These are phyloP conservation scores for Colletotrichum musicola DNA, from an alignment of 2,329 filamentous ascomycete genomes.

Conservation along the genomic window DNA sequence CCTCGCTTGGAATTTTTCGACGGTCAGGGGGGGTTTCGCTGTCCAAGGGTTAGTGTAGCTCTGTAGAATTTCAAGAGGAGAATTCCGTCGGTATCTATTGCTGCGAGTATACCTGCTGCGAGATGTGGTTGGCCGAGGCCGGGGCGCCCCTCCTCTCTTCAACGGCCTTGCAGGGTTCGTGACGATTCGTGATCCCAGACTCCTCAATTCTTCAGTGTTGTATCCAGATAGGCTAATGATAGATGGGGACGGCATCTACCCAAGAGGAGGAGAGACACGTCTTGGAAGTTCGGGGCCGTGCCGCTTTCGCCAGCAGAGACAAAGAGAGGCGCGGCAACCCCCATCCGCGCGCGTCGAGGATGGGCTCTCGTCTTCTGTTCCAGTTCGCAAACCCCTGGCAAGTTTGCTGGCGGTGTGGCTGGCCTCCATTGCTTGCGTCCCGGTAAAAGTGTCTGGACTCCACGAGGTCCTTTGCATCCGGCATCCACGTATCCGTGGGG, in stretches of 20 bases:
- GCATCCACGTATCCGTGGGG: too few relatives aligned
- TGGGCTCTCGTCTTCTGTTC: background rate
- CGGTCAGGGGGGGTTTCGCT: conserved; percentile 2
- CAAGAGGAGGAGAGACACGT: background rate
- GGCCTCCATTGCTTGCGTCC: background rate
- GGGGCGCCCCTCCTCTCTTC: background rate
- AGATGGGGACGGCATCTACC: background rate
- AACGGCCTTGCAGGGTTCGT: background rate
- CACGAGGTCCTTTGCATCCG: too few relatives aligned
- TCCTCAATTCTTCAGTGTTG: background rate
- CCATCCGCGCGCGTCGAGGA: background rate
- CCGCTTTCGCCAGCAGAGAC: background rate
- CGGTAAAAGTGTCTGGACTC: background rate
- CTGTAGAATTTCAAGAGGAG: background rate
- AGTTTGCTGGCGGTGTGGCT: background rate
- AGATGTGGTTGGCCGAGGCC: background rate
- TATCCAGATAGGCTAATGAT: too few relatives aligned
- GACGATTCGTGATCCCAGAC: conserved; percentile 6
- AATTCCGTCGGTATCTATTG: background rate
- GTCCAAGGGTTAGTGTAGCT: too few relatives aligned
- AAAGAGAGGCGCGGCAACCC: background rate
- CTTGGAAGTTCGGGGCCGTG: background rate
- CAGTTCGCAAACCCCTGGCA: background rate
- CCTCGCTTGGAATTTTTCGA: conserved; percentile 26
- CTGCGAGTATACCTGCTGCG: background rate